phyloP scores from a whole-genome alignment of 108 stramenopile genomes.

The Skeletonema menzelii region DNA sequence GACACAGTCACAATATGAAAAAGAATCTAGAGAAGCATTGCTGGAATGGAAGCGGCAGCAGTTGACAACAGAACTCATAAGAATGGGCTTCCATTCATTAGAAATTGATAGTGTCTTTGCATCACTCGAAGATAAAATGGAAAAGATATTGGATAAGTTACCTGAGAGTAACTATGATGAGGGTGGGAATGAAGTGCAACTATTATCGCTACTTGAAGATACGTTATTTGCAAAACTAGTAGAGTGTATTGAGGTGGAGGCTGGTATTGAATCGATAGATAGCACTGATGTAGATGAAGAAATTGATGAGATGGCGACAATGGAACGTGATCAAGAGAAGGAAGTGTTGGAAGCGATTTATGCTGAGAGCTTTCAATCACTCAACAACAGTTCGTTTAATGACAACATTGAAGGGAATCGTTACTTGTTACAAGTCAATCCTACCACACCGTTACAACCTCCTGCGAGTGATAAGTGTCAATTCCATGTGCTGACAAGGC shows the following conservation, averaged over 20 bases:
- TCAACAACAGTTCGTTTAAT: neutral
- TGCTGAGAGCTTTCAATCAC: constrained; percentile 51
- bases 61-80: constrained; percentile 18
- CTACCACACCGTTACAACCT: constrained; percentile 25
- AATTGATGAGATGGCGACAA: constrained; percentile 44
- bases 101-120: constrained; percentile 20
- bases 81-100: constrained; percentile 27
- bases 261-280: neutral
- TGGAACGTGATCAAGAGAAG: constrained; percentile 64
- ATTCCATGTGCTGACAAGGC: constrained; percentile 50
- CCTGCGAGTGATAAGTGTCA: constrained; percentile 58
- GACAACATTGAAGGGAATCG: constrained; percentile 16
- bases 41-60: constrained; percentile 10
- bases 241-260: constrained; percentile 2
- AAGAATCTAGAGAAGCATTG: constrained; percentile 13
- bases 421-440: constrained; percentile 42
- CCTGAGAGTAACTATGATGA: constrained; percentile 7
- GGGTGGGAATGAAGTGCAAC: neutral
- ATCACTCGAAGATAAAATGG: neutral
- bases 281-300: constrained; percentile 15
- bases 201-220: constrained; percentile 7
- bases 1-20: constrained; percentile 50
- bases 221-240: constrained; percentile 13
- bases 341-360: constrained; percentile 74
- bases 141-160: neutral